These are phyloP conservation scores for Avena insularis DNA, from an alignment of 176 grass and related monocot genomes.

Conservation along the genomic window DNA sequence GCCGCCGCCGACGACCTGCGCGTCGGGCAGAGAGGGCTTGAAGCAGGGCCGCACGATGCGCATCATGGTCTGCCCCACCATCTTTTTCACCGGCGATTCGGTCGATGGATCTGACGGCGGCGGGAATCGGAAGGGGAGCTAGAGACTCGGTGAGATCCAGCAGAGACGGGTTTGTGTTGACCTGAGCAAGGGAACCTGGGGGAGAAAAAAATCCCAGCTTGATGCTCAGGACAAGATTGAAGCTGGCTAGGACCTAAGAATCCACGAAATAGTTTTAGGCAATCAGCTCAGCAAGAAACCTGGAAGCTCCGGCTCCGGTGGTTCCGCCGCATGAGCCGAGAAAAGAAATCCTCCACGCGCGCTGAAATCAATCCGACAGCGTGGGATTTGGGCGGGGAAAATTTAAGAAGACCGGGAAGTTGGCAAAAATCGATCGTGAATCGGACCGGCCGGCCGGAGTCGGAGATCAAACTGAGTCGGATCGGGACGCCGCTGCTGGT, in stretches of 20 bases:
- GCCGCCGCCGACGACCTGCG: slow-evolving; percentile 20
- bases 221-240: neutral
- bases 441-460: neutral
- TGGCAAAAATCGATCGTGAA: neutral
- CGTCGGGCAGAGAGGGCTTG: slow-evolving; percentile 43
- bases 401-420: neutral
- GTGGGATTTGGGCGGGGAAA: neutral
- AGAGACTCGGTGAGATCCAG: neutral
- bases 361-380: neutral
- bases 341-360: neutral
- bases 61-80: slow-evolving; percentile 44
- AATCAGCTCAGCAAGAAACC: neutral
- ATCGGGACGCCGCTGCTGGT: neutral
- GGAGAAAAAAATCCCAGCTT: neutral
- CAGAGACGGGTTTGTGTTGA: neutral
- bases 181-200: neutral
- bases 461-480: neutral
- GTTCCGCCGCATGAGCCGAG: neutral
- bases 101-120: neutral
- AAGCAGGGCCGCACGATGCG: slow-evolving; percentile 60
- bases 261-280: neutral
- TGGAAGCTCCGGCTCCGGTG: neutral
- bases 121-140: neutral
- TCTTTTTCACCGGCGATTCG: neutral
- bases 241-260: neutral